Evolutionary conservation across 257 asterid species (phyloP).

Genomic region (Echites panduratus): DNA sequence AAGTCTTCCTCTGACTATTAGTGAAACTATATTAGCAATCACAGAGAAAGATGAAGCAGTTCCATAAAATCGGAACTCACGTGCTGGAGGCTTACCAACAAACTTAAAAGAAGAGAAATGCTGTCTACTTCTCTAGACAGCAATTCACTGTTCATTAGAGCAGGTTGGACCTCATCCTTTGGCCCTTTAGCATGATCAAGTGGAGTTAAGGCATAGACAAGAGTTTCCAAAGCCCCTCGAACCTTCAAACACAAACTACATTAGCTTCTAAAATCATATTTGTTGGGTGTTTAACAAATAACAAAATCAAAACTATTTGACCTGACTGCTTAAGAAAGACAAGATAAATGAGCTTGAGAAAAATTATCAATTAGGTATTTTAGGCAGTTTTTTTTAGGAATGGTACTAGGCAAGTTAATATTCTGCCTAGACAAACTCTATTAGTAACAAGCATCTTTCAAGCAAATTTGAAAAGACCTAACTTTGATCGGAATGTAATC

Average conservation of each 20-base stretch:
- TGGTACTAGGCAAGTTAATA: not conserved
- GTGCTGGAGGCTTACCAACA: conserved; percentile 56
- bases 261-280: conserved; percentile 14
- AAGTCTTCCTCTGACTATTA: conserved; percentile 94
- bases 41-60: conserved; percentile 11
- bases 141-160: conserved; percentile 77
- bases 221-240: conserved; percentile 83
- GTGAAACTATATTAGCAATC: conserved; percentile 29
- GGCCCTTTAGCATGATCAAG: conserved; percentile 52
- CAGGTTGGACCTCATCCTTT: conserved; percentile 76
- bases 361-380: not conserved
- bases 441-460: too few relatives aligned
- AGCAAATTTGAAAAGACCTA: too few relatives aligned
- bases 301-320: too few relatives aligned
- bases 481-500: too few relatives aligned
- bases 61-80: conserved; percentile 13
- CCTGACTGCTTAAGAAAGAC: too few relatives aligned
- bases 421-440: too few relatives aligned
- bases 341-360: not conserved
- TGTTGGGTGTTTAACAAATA: not conserved
- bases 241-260: conserved; percentile 48
- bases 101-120: conserved; percentile 81
- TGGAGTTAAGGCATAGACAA: conserved; percentile 74
- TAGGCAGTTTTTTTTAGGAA: not conserved
- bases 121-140: conserved; percentile 82